phyloP scores from a whole-genome alignment of 2,329 filamentous ascomycete species.

The Graphiopsis chlorocephala region DNA sequence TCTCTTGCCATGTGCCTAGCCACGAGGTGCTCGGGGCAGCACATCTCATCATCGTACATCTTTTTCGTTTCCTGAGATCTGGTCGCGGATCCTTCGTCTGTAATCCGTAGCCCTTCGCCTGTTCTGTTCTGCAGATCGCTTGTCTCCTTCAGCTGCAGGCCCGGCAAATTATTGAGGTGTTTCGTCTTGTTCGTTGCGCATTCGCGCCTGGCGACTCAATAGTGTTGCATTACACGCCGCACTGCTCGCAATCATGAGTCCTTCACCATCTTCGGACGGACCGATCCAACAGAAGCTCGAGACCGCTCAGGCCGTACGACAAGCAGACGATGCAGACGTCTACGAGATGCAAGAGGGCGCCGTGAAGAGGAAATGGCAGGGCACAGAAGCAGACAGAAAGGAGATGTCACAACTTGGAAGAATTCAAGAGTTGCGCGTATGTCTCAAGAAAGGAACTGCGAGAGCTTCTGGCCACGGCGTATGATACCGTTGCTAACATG shows the following conservation, averaged over 20 bases:
- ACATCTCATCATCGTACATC: constrained; percentile 10
- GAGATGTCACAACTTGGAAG: constrained; percentile 26
- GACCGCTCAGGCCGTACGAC: constrained; percentile 7
- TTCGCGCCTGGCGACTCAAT: background rate
- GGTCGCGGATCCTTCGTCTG: background rate
- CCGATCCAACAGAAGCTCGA: constrained; percentile 4
- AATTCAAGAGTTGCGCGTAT: constrained; percentile 23
- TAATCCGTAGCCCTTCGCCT: background rate
- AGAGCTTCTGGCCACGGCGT: no score
- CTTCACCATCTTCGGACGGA: constrained; percentile 3
- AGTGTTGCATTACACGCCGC: background rate
- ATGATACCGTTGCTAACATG: constrained; percentile 1
- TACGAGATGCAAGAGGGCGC: constrained; percentile 20
- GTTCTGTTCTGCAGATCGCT: background rate
- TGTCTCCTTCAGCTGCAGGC: constrained; percentile 1
- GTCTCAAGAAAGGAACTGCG: background rate
- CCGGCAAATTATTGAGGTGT: background rate
- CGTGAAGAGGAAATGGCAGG: constrained; percentile 26
- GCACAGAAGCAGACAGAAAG: constrained; percentile 22
- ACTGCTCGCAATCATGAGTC: background rate
- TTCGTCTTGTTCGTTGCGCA: constrained; percentile 8
- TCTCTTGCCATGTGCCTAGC: constrained; percentile 12
- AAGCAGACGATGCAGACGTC: constrained; percentile 19
- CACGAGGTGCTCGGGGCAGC: constrained; percentile 11
- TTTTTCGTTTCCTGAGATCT: constrained; percentile 12